Percentiles rank a stretch among this genome's conserved stretches.
Conservation (phyloP, 2,329 filamentous ascomycete species). For the Cladorrhinum sp. region DNA sequence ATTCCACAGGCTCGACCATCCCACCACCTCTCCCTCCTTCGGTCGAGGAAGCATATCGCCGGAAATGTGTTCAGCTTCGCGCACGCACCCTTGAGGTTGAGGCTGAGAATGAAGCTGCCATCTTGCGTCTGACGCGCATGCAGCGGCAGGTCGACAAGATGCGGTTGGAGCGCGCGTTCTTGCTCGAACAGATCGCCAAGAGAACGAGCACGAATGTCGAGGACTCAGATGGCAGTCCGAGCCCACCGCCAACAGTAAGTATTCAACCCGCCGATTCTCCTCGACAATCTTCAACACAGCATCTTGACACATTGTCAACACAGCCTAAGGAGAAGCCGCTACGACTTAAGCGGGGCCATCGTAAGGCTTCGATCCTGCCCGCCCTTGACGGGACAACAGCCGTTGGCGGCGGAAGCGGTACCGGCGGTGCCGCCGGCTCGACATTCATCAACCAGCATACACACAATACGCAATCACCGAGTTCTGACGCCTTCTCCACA, state of each 20-base stretch:
- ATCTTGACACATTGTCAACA: slow-evolving; percentile 14
- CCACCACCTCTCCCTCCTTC: slow-evolving; percentile 73
- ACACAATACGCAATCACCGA: slow-evolving; percentile 45
- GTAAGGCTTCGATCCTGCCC: slow-evolving; percentile 54
- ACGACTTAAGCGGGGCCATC: slow-evolving; percentile 68
- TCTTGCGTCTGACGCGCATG: slow-evolving; percentile 73
- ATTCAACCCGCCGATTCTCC: slow-evolving; percentile 14
- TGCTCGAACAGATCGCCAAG: slow-evolving; percentile 69
- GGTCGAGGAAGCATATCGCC: slow-evolving; percentile 91
- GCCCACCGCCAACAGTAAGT: slow-evolving; percentile 73
- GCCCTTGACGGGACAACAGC: slow-evolving; percentile 41
- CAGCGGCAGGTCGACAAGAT: slow-evolving; percentile 87
- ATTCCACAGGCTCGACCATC: slow-evolving; percentile 39
- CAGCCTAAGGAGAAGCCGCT: slow-evolving; percentile 77
- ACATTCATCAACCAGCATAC: slow-evolving; percentile 48
- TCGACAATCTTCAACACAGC: slow-evolving; percentile 15
- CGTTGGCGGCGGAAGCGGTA: slow-evolving; percentile 37
- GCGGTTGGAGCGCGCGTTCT: slow-evolving; percentile 77
- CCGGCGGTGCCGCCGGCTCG: slow-evolving; percentile 35
- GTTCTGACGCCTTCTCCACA: slow-evolving; percentile 50
- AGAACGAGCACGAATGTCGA: slow-evolving; percentile 72
- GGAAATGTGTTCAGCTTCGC: slow-evolving; percentile 94
- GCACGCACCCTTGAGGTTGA: slow-evolving; percentile 89
- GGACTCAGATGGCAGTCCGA: slow-evolving; percentile 75
- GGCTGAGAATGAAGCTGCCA: slow-evolving; percentile 80